Percentiles rank a stretch among this genome's conserved stretches.
These are phyloP conservation scores for Leishmania mexicana DNA, from an alignment of 208 protist genomes.

Conservation along the genomic window DNA sequence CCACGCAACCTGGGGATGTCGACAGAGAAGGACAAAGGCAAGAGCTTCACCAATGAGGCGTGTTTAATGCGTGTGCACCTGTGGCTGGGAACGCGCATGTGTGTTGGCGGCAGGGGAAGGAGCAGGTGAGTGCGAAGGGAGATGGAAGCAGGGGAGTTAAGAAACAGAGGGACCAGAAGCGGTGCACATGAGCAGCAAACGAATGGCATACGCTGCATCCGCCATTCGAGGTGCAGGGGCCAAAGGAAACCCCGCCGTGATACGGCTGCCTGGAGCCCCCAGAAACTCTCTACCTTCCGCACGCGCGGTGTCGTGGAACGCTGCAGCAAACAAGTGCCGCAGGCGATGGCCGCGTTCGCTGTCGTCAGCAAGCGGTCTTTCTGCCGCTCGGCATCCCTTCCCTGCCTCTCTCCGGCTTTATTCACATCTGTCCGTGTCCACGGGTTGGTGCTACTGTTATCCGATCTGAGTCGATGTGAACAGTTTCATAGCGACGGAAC, in stretches of 20 bases:
- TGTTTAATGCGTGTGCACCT: neutral
- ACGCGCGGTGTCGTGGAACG: neutral
- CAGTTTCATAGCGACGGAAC: neutral
- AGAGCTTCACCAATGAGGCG: neutral
- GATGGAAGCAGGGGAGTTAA: neutral
- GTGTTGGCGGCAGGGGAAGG: neutral
- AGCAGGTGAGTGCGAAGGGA: neutral
- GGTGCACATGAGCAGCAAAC: neutral
- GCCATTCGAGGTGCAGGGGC: neutral
- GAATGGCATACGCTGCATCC: neutral
- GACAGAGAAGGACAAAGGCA: neutral
- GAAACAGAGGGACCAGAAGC: neutral
- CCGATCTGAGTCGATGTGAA: neutral
- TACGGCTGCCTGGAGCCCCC: neutral
- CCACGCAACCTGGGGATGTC: neutral
- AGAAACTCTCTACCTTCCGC: neutral
- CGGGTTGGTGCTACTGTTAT: neutral
- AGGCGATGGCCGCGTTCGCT: neutral
- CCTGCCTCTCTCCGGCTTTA: neutral
- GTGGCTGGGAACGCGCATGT: neutral
- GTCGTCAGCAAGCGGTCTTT: neutral
- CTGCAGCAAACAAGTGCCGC: neutral
- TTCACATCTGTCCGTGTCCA: neutral
- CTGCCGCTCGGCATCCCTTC: neutral
- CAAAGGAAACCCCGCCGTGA: neutral